phyloP scores from a whole-genome alignment of 2,329 filamentous ascomycete species.

The Fusarium fujikuroi region DNA sequence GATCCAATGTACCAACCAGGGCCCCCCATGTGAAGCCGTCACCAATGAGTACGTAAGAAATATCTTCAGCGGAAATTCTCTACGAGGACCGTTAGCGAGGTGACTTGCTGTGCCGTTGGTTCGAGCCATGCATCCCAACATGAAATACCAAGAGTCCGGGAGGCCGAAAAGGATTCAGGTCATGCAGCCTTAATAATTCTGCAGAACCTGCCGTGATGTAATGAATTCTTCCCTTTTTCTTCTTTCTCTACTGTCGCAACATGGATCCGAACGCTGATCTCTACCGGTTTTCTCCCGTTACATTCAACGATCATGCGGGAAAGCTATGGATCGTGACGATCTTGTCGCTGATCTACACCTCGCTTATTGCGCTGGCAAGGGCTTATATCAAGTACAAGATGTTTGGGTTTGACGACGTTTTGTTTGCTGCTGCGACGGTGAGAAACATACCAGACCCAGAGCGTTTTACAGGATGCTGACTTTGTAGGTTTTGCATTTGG shows the following conservation, averaged over 20 bases:
- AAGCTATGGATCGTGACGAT: conserved; percentile 38
- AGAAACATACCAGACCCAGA: not conserved
- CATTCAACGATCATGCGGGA: conserved; percentile 33
- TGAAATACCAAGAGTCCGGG: not conserved
- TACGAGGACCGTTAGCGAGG: not conserved
- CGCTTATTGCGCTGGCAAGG: conserved; percentile 24
- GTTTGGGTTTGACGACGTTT: conserved; percentile 33
- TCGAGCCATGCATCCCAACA: not conserved
- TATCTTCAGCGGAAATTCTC: not conserved
- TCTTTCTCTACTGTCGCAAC: not conserved
- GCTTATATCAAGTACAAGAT: conserved; percentile 39
- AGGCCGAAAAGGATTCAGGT: not conserved
- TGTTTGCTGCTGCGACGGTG: conserved; percentile 28
- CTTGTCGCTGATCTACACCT: conserved; percentile 35
- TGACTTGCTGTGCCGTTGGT: not conserved
- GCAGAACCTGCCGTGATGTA: not conserved
- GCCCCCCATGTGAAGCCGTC: not conserved
- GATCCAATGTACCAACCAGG: not conserved
- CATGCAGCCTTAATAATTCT: not conserved
- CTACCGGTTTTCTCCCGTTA: conserved; percentile 26
- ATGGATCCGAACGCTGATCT: conserved; percentile 18
- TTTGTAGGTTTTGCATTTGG: conserved; percentile 24
- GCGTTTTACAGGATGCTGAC: not conserved
- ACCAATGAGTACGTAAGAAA: not conserved
- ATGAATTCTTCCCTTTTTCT: not conserved